A percentile compares a stretch with the other conserved stretches of the same genome.
Conservation (phyloP, 441 rosid genomes). For the Daphne laureola region DNA sequence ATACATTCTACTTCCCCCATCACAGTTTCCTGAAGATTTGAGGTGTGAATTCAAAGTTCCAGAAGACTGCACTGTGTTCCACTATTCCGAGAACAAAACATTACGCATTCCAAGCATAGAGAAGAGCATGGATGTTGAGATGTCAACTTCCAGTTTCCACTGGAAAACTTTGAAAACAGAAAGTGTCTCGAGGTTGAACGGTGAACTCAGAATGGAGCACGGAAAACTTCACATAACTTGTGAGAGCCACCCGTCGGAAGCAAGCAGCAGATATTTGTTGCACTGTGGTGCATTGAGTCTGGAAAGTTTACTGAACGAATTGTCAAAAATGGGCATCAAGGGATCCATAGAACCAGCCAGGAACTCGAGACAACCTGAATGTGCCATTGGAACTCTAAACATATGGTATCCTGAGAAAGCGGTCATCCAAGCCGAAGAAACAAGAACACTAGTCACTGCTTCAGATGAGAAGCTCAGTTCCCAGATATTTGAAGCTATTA, state of each 20-base stretch:
- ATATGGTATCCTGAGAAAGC: conserved; percentile 38
- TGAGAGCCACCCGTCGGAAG: conserved; percentile 21
- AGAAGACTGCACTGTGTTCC: conserved; percentile 23
- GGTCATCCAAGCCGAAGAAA: conserved; percentile 32
- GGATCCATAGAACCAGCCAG: conserved; percentile 33
- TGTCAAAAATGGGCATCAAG: conserved; percentile 42
- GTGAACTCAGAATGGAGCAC: conserved; percentile 35
- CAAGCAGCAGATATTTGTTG: conserved; percentile 21
- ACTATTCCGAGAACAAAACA: conserved; percentile 44
- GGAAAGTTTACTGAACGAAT: conserved; percentile 30
- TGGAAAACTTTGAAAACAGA: conserved; percentile 39
- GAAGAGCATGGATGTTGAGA: conserved; percentile 34
- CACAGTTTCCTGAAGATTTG: conserved; percentile 54
- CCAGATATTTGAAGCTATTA: conserved; percentile 34
- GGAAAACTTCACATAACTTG: conserved; percentile 39
- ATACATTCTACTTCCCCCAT: conserved; percentile 11
- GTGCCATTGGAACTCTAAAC: conserved; percentile 13
- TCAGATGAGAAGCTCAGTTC: conserved; percentile 36
- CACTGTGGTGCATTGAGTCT: conserved; percentile 50
- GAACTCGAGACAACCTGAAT: conserved; percentile 21
- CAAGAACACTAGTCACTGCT: conserved; percentile 30
- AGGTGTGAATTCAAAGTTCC: conserved; percentile 24
- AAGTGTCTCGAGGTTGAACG: conserved; percentile 50
- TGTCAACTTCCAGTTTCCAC: conserved; percentile 32
- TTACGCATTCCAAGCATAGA: conserved; percentile 27